Percentiles rank a stretch among this genome's conserved stretches.
Conservation (phyloP, 257 asterid genomes). For the Jacaranda mimosifolia region DNA sequence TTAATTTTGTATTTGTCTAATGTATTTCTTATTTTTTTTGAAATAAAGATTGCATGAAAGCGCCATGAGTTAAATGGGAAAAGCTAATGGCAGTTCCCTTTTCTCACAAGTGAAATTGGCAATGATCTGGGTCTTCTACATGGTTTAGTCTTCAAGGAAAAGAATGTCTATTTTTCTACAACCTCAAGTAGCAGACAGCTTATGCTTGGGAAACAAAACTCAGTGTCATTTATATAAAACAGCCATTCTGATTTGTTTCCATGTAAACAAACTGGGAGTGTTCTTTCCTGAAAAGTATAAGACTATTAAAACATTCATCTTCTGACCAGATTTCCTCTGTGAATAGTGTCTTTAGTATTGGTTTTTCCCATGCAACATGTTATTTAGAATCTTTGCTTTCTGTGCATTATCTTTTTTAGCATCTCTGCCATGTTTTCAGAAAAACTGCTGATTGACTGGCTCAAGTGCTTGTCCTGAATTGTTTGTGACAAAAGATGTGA, state of each 20-base stretch:
- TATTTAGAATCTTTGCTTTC: constrained; percentile 18
- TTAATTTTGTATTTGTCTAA: constrained; percentile 19
- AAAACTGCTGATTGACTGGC: neutral
- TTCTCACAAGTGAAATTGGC: constrained; percentile 31
- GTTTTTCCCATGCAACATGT: neutral
- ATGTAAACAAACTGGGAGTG: neutral
- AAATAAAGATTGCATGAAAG: neutral
- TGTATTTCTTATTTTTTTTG: neutral
- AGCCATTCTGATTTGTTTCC: constrained; percentile 4
- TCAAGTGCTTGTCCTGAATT: constrained; percentile 5
- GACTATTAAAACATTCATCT: neutral
- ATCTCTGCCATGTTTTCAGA: neutral
- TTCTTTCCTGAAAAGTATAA: neutral
- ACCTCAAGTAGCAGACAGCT: neutral
- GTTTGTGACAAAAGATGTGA: constrained; percentile 15
- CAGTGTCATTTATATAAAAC: neutral
- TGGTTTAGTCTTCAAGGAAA: constrained; percentile 12
- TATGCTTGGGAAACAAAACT: constrained; percentile 1
- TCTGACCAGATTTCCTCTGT: neutral
- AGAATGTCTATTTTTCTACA: constrained; percentile 3
- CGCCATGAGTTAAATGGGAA: constrained; percentile 6
- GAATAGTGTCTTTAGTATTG: neutral
- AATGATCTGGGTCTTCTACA: constrained; percentile 6
- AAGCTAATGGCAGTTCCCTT: constrained; percentile 17
- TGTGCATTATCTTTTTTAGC: constrained; percentile 10